These are phyloP conservation scores for Penicillium longicatenatum DNA, from an alignment of 495 filamentous ascomycete genomes.

Conservation along the genomic window DNA sequence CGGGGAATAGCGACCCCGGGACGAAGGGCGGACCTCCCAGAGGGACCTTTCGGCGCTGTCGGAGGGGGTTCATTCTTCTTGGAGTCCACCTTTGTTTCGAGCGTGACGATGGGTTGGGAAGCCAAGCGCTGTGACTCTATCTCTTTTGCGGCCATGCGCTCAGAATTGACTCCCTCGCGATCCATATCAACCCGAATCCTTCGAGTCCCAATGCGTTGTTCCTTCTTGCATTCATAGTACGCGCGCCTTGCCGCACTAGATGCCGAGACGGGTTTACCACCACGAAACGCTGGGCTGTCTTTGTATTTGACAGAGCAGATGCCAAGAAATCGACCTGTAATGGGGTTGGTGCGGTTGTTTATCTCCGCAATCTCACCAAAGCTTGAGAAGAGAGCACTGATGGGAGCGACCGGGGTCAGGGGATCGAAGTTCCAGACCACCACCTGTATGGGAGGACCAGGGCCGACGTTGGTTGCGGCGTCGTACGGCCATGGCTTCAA, in stretches of 20 bases:
- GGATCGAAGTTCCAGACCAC: slow-evolving; percentile 94
- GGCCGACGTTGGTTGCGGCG: slow-evolving; percentile 75
- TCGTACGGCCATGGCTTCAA: slow-evolving; percentile 79
- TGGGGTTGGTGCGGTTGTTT: slow-evolving; percentile 87
- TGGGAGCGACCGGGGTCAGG: slow-evolving; percentile 73
- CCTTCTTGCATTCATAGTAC: slow-evolving; percentile 57
- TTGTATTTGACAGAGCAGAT: slow-evolving; percentile 89
- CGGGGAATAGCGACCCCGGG: slow-evolving; percentile 44
- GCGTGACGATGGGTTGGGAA: slow-evolving; percentile 27
- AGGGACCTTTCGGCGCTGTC: slow-evolving; percentile 83
- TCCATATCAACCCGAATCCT: slow-evolving; percentile 82
- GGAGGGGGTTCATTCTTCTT: slow-evolving; percentile 68
- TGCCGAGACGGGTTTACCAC: slow-evolving; percentile 58
- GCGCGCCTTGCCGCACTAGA: slow-evolving; percentile 77
- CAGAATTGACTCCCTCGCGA: slow-evolving; percentile 79
- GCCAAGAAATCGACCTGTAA: slow-evolving; percentile 88
- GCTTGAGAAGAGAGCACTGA: slow-evolving; percentile 77
- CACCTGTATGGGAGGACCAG: slow-evolving; percentile 84
- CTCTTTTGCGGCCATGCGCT: slow-evolving; percentile 67
- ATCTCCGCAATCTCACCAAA: slow-evolving; percentile 89
- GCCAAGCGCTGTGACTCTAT: slow-evolving; percentile 65
- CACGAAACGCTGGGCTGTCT: slow-evolving; percentile 62
- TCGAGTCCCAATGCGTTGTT: slow-evolving; percentile 72
- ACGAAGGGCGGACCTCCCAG: slow-evolving; percentile 58
- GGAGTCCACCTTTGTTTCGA: slow-evolving; percentile 33